Evolutionary conservation across 129 eudicot genomes (phyloP).

Genomic region (Calendula officinalis): DNA sequence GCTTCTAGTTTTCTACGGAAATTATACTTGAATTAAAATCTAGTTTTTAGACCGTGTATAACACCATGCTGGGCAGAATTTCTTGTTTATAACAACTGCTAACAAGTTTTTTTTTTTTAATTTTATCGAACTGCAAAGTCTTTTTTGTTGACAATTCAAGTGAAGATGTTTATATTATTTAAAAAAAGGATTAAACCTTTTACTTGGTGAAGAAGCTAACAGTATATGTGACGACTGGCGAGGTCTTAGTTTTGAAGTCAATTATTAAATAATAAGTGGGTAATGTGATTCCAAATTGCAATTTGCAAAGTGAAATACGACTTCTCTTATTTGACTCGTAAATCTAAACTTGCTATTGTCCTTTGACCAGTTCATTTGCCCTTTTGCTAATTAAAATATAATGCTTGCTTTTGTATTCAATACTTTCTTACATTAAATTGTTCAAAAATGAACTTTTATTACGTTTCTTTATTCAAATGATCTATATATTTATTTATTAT

Average conservation of each 20-base stretch:
- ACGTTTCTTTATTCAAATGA: not conserved
- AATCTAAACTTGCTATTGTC: not conserved
- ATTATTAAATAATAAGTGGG: not conserved
- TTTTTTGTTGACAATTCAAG: no score
- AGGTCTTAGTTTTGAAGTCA: not conserved
- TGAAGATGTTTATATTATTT: no score
- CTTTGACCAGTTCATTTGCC: slow-evolving; percentile 23
- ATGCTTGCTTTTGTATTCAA: not conserved
- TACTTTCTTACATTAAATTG: not conserved
- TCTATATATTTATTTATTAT: no score
- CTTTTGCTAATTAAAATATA: not conserved
- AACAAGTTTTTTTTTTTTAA: no score
- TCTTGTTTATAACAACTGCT: no score
- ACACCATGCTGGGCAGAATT: no score
- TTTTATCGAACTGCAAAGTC: no score
- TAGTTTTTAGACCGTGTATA: no score
- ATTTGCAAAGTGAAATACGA: slow-evolving; percentile 8
- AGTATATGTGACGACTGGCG: not conserved
- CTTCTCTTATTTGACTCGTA: not conserved
- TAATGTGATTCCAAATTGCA: slow-evolving; percentile 19
- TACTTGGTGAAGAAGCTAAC: no score
- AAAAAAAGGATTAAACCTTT: no score
- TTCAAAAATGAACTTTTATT: not conserved
- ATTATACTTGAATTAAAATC: no score
- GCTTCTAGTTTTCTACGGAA: no score